Evolutionary conservation across 225 moss, liverwort and hornwort genomes (phyloP), one percentile per base, ranked within the genome.

Genomic region (Rhytidiadelphus loreus): DNA sequence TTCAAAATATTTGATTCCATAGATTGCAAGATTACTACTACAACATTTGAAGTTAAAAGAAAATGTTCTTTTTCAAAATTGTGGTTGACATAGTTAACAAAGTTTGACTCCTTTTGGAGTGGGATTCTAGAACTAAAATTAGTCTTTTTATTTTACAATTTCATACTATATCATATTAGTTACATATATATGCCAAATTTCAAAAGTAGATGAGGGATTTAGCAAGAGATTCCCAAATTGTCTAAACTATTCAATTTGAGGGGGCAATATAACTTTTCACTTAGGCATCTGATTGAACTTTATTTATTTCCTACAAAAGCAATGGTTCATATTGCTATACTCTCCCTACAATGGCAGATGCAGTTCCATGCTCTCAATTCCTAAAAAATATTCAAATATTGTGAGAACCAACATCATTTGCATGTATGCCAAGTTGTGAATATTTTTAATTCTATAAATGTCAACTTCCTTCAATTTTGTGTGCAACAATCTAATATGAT

Each of bases 81-180:
- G 6, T 11, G n/a, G n/a, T 0, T 0, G 0, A 7, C 4, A 30
- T 18, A 18, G 11, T 74, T 11, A 30, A 46, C 3, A 30, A 30
- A 30, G 6, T 32, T 48, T 18, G 4, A 30, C 0, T 46, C 17
- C 3, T 16, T 3, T 29, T 72, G 6, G 3, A 46, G 16, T 44
- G 3, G 6, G 2, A 10, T 17, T 17, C 29, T 29, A 17, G 9
- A 28, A 10, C 8, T 28, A 73, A 28, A 29, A 73, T 29, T 44
- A 43, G 2, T 25, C 2, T 29, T 10, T 17, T 10, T n/a, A n/a
- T n/a, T 29, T 28, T 4, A 29, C 0, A 46, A 29, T 29, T 46
- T 73, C 2, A 46, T 44, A 11, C 2, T 16, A 30, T 16, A 28
- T 29, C 9, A 71, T 71, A 26, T 28, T 25, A 25, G 4, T 43